Percentiles rank a stretch among this genome's conserved stretches.
These are phyloP conservation scores for Aspergillus unguis DNA, from an alignment of 2,329 filamentous ascomycete species.

Conservation along the genomic window DNA sequence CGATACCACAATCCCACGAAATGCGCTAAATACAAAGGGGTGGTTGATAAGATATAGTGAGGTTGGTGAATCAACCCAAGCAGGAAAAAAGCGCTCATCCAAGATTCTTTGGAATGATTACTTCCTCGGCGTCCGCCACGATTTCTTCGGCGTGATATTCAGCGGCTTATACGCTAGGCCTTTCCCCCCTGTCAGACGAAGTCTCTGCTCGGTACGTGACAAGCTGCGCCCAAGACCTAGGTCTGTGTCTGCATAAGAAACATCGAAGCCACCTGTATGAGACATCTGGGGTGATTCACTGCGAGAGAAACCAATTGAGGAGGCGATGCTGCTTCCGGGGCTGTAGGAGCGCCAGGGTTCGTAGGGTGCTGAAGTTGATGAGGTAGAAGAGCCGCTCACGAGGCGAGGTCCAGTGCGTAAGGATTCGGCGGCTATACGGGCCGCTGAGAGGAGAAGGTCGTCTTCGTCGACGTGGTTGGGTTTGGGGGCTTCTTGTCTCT, in stretches of 20 bases:
- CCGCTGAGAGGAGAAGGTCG: conserved; percentile 40
- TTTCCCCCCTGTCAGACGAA: conserved; percentile 42
- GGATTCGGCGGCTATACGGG: conserved; percentile 41
- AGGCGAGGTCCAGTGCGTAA: conserved; percentile 36
- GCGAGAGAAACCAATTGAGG: conserved; percentile 22
- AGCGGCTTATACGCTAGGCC: conserved; percentile 43
- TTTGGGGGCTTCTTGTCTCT: conserved; percentile 21
- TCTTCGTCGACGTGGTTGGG: conserved; percentile 38
- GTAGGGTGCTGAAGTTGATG: conserved; percentile 13
- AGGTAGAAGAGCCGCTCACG: conserved; percentile 15
- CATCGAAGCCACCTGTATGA: conserved; percentile 39
- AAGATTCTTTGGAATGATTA: neutral
- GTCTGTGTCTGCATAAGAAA: conserved; percentile 38
- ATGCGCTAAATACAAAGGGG: no score
- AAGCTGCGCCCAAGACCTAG: conserved; percentile 39
- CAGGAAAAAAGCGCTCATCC: neutral
- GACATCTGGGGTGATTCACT: conserved; percentile 30
- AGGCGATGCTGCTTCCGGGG: conserved; percentile 26
- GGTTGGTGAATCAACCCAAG: neutral
- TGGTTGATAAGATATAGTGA: no score
- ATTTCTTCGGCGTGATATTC: conserved; percentile 26
- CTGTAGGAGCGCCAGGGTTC: conserved; percentile 26
- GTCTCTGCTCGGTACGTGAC: conserved; percentile 44
- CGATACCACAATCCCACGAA: no score
- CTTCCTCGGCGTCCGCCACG: conserved; percentile 14